Evolutionary conservation across 1,284 basidiomycete genomes (phyloP), one percentile per base, ranked within the genome.

Genomic region (Cryptococcus deneoformans): DNA sequence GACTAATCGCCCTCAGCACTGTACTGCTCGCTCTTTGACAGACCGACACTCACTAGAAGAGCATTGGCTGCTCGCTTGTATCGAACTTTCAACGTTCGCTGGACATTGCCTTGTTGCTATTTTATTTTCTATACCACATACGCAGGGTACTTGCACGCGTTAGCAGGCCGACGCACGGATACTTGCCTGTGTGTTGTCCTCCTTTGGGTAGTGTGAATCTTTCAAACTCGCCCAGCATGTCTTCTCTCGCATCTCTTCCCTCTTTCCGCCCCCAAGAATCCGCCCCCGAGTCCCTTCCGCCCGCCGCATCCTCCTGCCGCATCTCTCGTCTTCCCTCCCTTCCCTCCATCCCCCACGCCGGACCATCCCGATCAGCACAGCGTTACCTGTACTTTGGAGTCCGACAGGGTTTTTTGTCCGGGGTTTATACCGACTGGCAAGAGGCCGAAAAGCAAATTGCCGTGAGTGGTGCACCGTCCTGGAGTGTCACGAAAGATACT

Each of bases 371-470:
- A 38, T 38, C 45, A 3, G 53, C 48, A 6, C 61, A 62, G 49
- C 50, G 67, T 47, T 65, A 65, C 50, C 53, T 70, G 7, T 70
- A 56, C 52, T 59, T 68, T 48, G 70, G 61, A n/a, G 64, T 70
- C 12, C 59, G 67, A 54, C 50, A 45, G 49, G 70, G 69, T 10
- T 58, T 60, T 46, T 34, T 24, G 3, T 44, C 59, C 9, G 69
- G 67, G 14, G 70, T 72, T 0, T 72, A 64, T 48, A 65, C 64
- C 10, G 48, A 55, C 9, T 67, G 67, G 66, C 42, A 58, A 46
- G 58, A 66, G 46, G 67, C 67, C 20, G 67, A 68, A 45, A 54
- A 40, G 40, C 64, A 70, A 50, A 48, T 72, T 16, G 46, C 57
- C 9, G 70, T 71, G 56, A 65, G 69, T 67, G n/a, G 10, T 40